phyloP scores from a whole-genome alignment of 257 asterid genomes.

The Galeopsis tetrahit region DNA sequence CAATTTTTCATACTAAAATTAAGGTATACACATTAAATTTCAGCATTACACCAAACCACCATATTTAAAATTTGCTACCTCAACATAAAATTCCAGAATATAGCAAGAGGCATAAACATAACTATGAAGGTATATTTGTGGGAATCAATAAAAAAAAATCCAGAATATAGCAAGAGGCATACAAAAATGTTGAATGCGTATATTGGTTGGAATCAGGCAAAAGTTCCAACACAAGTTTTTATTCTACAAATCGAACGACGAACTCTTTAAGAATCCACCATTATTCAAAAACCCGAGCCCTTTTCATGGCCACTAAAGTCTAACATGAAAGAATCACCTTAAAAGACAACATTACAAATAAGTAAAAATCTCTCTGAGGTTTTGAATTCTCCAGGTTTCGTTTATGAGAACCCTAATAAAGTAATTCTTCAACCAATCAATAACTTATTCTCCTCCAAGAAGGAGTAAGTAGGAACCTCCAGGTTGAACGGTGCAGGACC shows the following conservation, averaged over 20 bases:
- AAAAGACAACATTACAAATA: slow-evolving; percentile 25
- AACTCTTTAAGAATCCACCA: slow-evolving; percentile 31
- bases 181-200: neutral
- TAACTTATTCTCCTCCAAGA: slow-evolving; percentile 84
- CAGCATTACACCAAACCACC: too few relatives aligned
- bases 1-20: too few relatives aligned
- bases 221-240: slow-evolving; percentile 6
- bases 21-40: too few relatives aligned
- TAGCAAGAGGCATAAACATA: too few relatives aligned
- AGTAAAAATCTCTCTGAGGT: slow-evolving; percentile 10
- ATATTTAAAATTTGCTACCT: too few relatives aligned
- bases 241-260: slow-evolving; percentile 29
- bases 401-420: slow-evolving; percentile 21
- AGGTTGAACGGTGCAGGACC: slow-evolving; percentile 95
- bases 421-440: slow-evolving; percentile 62
- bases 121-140: too few relatives aligned
- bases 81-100: neutral
- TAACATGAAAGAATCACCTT: slow-evolving; percentile 24
- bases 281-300: slow-evolving; percentile 38
- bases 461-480: slow-evolving; percentile 87
- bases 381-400: slow-evolving; percentile 31
- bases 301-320: slow-evolving; percentile 27
- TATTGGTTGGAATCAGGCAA: neutral
- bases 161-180: too few relatives aligned
- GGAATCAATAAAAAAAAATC: neutral